phyloP scores from a whole-genome alignment of 257 asterid species.

The Voacanga thouarsii region DNA sequence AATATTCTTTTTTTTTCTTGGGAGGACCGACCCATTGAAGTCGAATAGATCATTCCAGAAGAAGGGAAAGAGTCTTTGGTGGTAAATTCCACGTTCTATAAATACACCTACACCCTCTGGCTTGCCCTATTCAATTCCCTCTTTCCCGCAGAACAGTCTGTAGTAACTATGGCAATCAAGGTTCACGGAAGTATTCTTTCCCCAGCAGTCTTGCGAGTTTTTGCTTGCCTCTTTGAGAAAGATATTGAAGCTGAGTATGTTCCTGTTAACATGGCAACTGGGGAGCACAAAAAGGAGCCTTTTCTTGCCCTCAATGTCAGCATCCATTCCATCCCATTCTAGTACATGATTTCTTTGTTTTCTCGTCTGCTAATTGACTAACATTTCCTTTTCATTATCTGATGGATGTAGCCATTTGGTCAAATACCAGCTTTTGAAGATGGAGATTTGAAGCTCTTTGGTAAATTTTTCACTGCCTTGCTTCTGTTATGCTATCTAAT shows the following conservation, averaged over 20 bases:
- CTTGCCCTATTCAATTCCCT: no score
- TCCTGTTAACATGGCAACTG: conserved; percentile 30
- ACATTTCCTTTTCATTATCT: neutral
- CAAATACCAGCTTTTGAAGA: conserved; percentile 47
- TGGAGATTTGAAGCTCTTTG: conserved; percentile 47
- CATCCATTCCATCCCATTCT: neutral
- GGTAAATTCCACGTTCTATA: no score
- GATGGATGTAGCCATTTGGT: conserved; percentile 44
- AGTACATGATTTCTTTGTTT: no score
- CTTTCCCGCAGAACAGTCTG: no score
- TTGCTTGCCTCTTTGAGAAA: conserved; percentile 46
- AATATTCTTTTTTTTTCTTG: no score
- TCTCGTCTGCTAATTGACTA: neutral
- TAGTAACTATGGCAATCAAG: conserved; percentile 29
- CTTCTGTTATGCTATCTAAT: no score
- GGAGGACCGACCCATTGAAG: no score
- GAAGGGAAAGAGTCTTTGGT: no score
- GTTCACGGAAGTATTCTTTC: conserved; percentile 41
- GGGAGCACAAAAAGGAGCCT: conserved; percentile 52
- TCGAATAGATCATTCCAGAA: no score
- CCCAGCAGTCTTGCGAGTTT: conserved; percentile 38
- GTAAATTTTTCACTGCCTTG: conserved; percentile 12
- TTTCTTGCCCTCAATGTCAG: conserved; percentile 50
- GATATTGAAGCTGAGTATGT: conserved; percentile 43
- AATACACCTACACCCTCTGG: no score